Percentiles rank a stretch among this genome's conserved stretches.
Evolutionary conservation across 805 yeast species (phyloP).

Genomic region (Wickerhamomyces subpelliculosus): DNA sequence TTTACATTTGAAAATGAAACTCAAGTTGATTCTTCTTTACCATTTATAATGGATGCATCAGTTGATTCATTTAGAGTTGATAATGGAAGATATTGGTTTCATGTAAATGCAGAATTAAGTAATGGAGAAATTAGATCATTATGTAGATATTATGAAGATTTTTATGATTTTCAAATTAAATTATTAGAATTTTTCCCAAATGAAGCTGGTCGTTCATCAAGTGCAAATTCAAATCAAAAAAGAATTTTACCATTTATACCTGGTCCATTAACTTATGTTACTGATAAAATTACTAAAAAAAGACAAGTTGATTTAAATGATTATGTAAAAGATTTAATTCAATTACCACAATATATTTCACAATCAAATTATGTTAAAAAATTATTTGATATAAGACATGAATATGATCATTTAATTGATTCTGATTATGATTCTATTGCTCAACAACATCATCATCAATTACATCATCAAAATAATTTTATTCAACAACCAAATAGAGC

Average conservation of each 20-base stretch:
- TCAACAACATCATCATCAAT: conserved; percentile 2
- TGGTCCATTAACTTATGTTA: conserved; percentile 89
- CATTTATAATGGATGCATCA: conserved; percentile 39
- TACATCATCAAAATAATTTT: background rate
- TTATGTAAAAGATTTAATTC: conserved; percentile 52
- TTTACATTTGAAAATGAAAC: background rate
- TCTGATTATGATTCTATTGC: conserved; percentile 5
- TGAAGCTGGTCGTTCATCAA: conserved; percentile 80
- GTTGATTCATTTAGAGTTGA: conserved; percentile 78
- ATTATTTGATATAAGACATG: conserved; percentile 53
- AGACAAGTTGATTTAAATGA: conserved; percentile 49
- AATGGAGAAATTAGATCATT: conserved; percentile 65
- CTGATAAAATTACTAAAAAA: conserved; percentile 59
- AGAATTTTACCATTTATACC: conserved; percentile 92
- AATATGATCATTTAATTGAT: conserved; percentile 24
- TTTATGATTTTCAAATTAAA: conserved; percentile 85
- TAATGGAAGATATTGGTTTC: conserved; percentile 85
- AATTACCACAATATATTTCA: conserved; percentile 72
- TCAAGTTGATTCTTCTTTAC: conserved; percentile 8
- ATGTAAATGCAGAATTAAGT: conserved; percentile 58
- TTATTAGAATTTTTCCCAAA: conserved; percentile 78
- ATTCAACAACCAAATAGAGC: conserved; percentile 1
- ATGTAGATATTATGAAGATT: conserved; percentile 91
- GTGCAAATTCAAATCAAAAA: too few relatives aligned
- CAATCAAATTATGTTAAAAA: conserved; percentile 59